Conservation (phyloP, 805 yeast species). For the Candida nitratophila region DNA sequence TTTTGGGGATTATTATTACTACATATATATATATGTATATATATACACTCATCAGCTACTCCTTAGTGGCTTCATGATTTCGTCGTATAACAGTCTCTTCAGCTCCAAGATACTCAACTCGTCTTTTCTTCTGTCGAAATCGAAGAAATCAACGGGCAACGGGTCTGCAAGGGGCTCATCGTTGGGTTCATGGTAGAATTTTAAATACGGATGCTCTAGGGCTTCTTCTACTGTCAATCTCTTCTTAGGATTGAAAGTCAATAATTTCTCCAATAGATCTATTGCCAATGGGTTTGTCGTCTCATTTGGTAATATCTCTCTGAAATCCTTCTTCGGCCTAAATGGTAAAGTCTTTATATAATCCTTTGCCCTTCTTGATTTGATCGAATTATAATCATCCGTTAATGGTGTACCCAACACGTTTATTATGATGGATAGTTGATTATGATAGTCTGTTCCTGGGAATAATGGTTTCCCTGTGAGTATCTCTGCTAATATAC, state of each 20-base stretch:
- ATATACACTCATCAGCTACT: too few relatives aligned
- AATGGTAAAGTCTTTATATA: conserved; percentile 77
- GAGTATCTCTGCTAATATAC: conserved; percentile 87
- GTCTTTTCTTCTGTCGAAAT: conserved; percentile 80
- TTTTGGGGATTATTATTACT: too few relatives aligned
- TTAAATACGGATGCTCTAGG: conserved; percentile 75
- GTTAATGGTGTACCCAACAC: conserved; percentile 82
- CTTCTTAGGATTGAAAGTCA: conserved; percentile 76
- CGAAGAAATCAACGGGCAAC: conserved; percentile 81
- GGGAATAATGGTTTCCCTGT: conserved; percentile 86
- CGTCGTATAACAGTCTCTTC: conserved; percentile 71
- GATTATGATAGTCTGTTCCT: conserved; percentile 91
- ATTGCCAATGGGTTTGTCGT: conserved; percentile 57
- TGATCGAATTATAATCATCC: conserved; percentile 69
- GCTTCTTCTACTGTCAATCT: conserved; percentile 84
- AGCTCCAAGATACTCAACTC: conserved; percentile 69
- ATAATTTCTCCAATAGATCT: conserved; percentile 61
- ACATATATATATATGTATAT: too few relatives aligned
- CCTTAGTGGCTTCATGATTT: conserved; percentile 51
- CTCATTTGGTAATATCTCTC: conserved; percentile 26
- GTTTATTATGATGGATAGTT: conserved; percentile 76
- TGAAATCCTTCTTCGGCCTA: conserved; percentile 53
- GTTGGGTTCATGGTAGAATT: conserved; percentile 86
- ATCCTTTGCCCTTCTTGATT: conserved; percentile 80
- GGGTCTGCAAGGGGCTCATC: conserved; percentile 88